Base-by-base conservation (phyloP, 139 green algal genomes). In the Tetratostichococcus sp. region DNA sequence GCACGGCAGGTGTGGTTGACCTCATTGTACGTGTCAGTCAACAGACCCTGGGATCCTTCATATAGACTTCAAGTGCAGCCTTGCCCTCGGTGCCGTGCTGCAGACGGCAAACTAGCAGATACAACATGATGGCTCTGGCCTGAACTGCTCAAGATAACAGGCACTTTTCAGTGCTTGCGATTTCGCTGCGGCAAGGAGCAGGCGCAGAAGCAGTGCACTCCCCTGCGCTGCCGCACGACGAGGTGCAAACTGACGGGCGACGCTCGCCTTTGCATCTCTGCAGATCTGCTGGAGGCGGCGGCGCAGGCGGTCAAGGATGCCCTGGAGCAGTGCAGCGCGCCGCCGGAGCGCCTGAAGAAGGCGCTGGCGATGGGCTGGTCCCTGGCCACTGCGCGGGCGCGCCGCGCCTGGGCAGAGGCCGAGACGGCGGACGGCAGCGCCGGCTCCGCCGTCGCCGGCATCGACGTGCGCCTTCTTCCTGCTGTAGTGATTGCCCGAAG, bases 251-350 rank as follows among this genome's bases (percentile, higher is more conserved):
- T n/a, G 30, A 25, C 8, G 23, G 33, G 33, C 33, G 4, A 73
- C 21, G 32, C 0, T 42, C 1, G 32, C 21, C 69, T 62, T 19
- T 25, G 1, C 22, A 59, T 8, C 22, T 21, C 30, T 34, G 30
- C 73, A 77, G 73, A 72, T 35, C 34, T 77, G 65, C 70, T 77
- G 35, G 73, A 77, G 35, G 65, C 35, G 35, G 73, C 73, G 28
- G 43, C 73, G 25, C n/a, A 32, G 35, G n/a, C 30, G 65, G 3
- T 77, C 14, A 43, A 33, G 35, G 43, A 69, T 22, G 30, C 22
- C 4, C 28, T 50, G 32, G 34, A 66, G 3, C 31, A 77, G 23
- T 33, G 35, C 34, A 71, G 62, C 26, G 16, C 43, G n/a, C 39
- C 39, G 34, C 30, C 73, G 30, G 62, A 77, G 32, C 26, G 17